Evolutionary conservation across 768 basidiomycete genomes (phyloP).

Genomic region (Phanerochaete sordida): DNA sequence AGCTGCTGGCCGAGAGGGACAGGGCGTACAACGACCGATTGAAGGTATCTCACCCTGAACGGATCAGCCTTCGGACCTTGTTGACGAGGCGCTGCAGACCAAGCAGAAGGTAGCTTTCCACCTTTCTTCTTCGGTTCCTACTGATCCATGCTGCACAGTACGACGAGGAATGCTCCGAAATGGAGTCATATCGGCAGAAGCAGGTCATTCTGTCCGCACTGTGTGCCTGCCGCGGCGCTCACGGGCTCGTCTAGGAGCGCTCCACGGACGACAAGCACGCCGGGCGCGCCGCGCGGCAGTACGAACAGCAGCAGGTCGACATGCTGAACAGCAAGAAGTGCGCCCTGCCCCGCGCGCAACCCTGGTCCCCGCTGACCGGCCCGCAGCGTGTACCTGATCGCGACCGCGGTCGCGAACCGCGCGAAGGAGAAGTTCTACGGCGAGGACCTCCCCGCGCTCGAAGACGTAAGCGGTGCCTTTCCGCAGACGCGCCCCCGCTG

Average conservation of each 20-base stretch:
- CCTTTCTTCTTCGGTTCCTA: not conserved
- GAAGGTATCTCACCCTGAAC: slow-evolving; percentile 44
- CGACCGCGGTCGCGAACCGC: slow-evolving; percentile 65
- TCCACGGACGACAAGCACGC: slow-evolving; percentile 73
- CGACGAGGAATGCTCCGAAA: slow-evolving; percentile 72
- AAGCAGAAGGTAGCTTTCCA: slow-evolving; percentile 55
- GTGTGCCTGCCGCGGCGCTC: not conserved
- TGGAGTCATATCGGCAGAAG: slow-evolving; percentile 73
- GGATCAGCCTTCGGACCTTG: not conserved
- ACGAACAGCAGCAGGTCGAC: slow-evolving; percentile 70
- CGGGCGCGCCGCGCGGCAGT: slow-evolving; percentile 68
- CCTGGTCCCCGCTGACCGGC: not conserved
- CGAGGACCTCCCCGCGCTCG: slow-evolving; percentile 63
- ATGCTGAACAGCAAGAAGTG: slow-evolving; percentile 86
- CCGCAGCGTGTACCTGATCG: slow-evolving; percentile 64
- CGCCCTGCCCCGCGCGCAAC: slow-evolving; percentile 5
- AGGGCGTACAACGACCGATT: slow-evolving; percentile 60
- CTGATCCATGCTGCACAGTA: slow-evolving; percentile 44
- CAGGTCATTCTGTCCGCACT: slow-evolving; percentile 44
- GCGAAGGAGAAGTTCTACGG: slow-evolving; percentile 68
- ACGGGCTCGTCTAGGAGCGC: slow-evolving; percentile 38
- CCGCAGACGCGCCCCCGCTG: not conserved
- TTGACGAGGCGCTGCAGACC: slow-evolving; percentile 33
- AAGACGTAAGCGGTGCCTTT: slow-evolving; percentile 53
- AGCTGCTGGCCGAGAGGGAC: slow-evolving; percentile 67